Conservation (phyloP, 2,329 filamentous ascomycete genomes). For the Ilyonectria robusta region DNA sequence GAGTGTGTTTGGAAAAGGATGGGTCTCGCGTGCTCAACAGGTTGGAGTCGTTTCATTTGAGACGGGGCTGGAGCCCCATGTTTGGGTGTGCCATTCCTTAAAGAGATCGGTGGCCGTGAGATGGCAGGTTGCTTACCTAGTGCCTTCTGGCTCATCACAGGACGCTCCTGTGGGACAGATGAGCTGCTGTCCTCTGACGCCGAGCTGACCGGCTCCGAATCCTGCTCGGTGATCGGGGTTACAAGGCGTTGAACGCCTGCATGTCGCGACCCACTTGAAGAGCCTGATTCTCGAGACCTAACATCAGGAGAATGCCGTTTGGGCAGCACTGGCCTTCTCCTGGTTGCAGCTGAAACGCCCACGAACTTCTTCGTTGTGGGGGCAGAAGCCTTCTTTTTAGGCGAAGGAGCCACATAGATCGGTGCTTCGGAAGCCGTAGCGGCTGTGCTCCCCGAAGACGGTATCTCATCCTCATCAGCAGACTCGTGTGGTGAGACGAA, state of each 20-base stretch:
- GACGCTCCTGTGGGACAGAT: constrained; percentile 20
- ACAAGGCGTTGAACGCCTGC: constrained; percentile 43
- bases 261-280: constrained; percentile 42
- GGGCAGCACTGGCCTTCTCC: constrained; percentile 61
- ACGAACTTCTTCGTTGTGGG: constrained; percentile 58
- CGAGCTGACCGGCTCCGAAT: constrained; percentile 22
- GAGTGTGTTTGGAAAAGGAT: constrained; percentile 43
- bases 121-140: constrained; percentile 63
- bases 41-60: constrained; percentile 28
- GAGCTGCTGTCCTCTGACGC: constrained; percentile 24
- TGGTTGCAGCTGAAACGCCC: constrained; percentile 59
- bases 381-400: constrained; percentile 47
- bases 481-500: constrained; percentile 70
- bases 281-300: constrained; percentile 50
- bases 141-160: constrained; percentile 60
- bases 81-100: constrained; percentile 31
- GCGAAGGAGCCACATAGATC: constrained; percentile 44
- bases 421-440: constrained; percentile 51
- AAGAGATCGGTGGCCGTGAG: constrained; percentile 32
- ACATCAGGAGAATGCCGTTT: constrained; percentile 57
- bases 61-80: constrained; percentile 20
- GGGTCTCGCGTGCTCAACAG: constrained; percentile 32
- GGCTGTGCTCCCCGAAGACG: constrained; percentile 59
- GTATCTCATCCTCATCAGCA: constrained; percentile 59
- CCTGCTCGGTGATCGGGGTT: constrained; percentile 49